Evolutionary conservation across 192 early-diverging fungal species (phyloP).

Genomic region (Cladochytrium replicatum): DNA sequence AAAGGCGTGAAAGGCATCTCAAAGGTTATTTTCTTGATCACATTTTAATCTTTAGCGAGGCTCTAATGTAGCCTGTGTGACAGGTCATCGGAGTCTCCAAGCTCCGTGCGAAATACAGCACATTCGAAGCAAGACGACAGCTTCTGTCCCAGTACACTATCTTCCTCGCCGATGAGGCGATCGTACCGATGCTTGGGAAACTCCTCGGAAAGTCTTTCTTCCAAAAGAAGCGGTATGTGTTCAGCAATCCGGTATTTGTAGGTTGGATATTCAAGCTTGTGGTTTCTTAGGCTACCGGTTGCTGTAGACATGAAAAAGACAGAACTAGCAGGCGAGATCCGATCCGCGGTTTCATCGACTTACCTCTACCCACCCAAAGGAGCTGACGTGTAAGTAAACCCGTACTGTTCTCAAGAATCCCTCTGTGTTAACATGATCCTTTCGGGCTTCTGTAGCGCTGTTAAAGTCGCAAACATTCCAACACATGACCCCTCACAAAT

Average conservation of each 20-base stretch:
- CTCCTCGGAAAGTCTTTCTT: conserved; percentile 79
- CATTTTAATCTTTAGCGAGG: not conserved
- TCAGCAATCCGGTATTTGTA: conserved; percentile 11
- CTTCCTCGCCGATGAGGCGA: conserved; percentile 80
- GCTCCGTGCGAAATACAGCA: conserved; percentile 67
- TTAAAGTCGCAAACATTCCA: conserved; percentile 65
- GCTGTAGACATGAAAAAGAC: conserved; percentile 55
- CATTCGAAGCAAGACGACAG: conserved; percentile 70
- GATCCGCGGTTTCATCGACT: conserved; percentile 47
- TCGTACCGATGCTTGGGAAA: conserved; percentile 64
- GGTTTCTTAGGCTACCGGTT: conserved; percentile 48
- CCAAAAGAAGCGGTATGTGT: conserved; percentile 63
- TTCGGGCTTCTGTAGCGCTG: conserved; percentile 35
- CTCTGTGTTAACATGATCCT: conserved; percentile 19
- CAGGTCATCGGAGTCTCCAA: conserved; percentile 70
- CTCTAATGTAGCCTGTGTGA: conserved; percentile 2
- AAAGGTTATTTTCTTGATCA: conserved; percentile 35
- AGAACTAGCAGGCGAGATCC: conserved; percentile 53
- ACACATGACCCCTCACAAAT: conserved; percentile 49
- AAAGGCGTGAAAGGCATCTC: conserved; percentile 53
- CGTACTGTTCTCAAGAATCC: conserved; percentile 15
- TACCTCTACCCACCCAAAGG: conserved; percentile 51
- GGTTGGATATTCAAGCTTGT: not conserved
- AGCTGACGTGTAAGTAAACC: conserved; percentile 45
- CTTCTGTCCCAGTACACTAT: conserved; percentile 68